These are phyloP conservation scores for Rosa rugosa DNA, from an alignment of 306 rosid genomes.

Conservation along the genomic window DNA sequence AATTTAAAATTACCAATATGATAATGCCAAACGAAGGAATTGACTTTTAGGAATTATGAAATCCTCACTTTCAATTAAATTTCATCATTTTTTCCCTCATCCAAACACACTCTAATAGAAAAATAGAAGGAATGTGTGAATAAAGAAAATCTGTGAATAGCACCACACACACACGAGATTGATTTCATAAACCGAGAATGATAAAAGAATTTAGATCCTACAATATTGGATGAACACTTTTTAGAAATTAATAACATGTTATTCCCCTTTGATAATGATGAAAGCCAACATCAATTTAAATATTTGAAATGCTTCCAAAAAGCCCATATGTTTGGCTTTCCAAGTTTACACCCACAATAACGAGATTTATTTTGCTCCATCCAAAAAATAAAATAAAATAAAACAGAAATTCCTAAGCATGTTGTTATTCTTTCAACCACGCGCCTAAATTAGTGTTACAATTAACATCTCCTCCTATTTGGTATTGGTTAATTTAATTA, in stretches of 20 bases:
- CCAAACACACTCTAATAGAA: too few relatives aligned
- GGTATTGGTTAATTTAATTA: not conserved
- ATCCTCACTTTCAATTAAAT: too few relatives aligned
- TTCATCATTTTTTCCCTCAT: too few relatives aligned
- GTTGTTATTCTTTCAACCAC: not conserved
- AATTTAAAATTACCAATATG: too few relatives aligned
- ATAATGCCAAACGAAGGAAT: too few relatives aligned
- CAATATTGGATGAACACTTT: not conserved
- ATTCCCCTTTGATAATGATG: not conserved
- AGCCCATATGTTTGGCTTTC: not conserved
- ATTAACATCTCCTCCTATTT: not conserved
- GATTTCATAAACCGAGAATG: not conserved
- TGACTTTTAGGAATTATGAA: too few relatives aligned
- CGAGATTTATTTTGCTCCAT: not conserved
- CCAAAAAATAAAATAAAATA: not conserved
- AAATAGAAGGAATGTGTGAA: too few relatives aligned
- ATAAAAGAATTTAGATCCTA: not conserved
- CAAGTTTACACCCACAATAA: too few relatives aligned
- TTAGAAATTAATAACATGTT: not conserved
- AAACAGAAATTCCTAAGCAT: not conserved
- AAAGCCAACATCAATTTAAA: not conserved
- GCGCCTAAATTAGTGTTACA: not conserved
- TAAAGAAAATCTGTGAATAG: too few relatives aligned
- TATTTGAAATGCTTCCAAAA: conserved; percentile 7
- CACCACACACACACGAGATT: too few relatives aligned